A percentile compares a stretch with the other conserved stretches of the same genome.
These are phyloP conservation scores for Magnolia sinica DNA, from an alignment of 164 flowering plant genomes.

Conservation along the genomic window DNA sequence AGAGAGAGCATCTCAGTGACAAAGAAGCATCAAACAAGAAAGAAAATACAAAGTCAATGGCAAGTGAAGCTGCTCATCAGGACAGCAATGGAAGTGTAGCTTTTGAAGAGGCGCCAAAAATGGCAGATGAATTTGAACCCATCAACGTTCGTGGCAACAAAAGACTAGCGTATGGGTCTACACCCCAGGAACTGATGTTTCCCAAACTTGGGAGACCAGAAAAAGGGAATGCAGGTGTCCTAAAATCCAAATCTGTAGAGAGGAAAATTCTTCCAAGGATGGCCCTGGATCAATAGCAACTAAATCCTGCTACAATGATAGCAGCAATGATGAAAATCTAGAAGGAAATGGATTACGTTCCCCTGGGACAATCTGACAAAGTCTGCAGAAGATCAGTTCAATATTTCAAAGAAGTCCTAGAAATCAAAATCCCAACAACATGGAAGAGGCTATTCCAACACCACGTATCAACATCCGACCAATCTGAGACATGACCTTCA, in stretches of 20 bases:
- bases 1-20: slow-evolving; percentile 16
- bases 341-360: slow-evolving; percentile 27
- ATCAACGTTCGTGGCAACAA: slow-evolving; percentile 60
- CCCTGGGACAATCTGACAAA: slow-evolving; percentile 23
- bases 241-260: slow-evolving; percentile 37
- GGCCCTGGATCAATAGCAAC: slow-evolving; percentile 23
- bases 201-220: slow-evolving; percentile 82
- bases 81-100: slow-evolving; percentile 29
- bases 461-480: too few species aligned
- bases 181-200: slow-evolving; percentile 70
- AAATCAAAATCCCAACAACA: too few species aligned
- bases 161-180: slow-evolving; percentile 82
- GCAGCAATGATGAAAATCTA: slow-evolving; percentile 43
- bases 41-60: slow-evolving; percentile 12
- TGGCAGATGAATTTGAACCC: slow-evolving; percentile 67
- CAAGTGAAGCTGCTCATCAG: slow-evolving; percentile 22
- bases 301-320: slow-evolving; percentile 23
- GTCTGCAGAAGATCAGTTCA: too few species aligned
- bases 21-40: slow-evolving; percentile 24
- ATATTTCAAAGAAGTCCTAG: too few species aligned
- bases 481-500: too few species aligned
- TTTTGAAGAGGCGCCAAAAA: slow-evolving; percentile 29
- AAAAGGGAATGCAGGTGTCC: slow-evolving; percentile 51
- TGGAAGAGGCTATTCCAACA: too few species aligned
- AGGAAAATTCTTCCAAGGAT: slow-evolving; percentile 22